Conservation (phyloP, 177 flowering plant species). For the Vitis hybrid region DNA sequence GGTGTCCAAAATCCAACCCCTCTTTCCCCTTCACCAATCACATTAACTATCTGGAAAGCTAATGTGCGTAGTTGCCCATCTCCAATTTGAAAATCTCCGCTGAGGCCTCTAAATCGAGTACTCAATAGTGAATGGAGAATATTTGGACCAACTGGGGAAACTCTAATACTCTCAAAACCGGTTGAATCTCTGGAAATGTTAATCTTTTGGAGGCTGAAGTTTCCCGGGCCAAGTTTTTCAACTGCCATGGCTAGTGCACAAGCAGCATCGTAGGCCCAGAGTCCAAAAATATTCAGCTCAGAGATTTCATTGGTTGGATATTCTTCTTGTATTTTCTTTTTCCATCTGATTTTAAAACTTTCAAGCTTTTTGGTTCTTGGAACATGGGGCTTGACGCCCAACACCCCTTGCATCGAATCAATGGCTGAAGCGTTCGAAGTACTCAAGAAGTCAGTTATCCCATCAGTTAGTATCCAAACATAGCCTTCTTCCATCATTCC, state of each 20-base stretch:
- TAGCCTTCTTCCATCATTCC: constrained; percentile 28
- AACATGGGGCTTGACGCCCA: constrained; percentile 15
- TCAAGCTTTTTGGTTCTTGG: constrained; percentile 15
- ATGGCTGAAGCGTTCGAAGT: neutral
- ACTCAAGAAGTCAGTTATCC: constrained; percentile 7
- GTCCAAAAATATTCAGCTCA: constrained; percentile 24
- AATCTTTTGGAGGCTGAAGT: too few relatives aligned
- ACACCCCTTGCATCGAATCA: constrained; percentile 17
- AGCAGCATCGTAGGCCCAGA: constrained; percentile 45
- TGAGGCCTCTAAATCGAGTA: constrained; percentile 6
- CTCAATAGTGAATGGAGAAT: constrained; percentile 21
- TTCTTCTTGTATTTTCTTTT: constrained; percentile 10
- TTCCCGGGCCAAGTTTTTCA: constrained; percentile 1
- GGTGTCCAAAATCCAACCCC: too few relatives aligned
- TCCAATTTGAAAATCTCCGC: too few relatives aligned
- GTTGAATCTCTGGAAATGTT: too few relatives aligned
- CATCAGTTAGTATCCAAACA: constrained; percentile 29
- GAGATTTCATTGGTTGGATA: neutral
- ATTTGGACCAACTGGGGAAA: constrained; percentile 23
- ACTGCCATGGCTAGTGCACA: constrained; percentile 9
- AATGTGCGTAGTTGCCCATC: too few relatives aligned
- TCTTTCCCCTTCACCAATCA: too few relatives aligned
- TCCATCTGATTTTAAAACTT: constrained; percentile 16
- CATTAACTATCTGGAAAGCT: too few relatives aligned
- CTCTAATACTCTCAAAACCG: constrained; percentile 1